Evolutionary conservation across 345 rosid species (phyloP).

Genomic region (Orychophragmus violaceus): DNA sequence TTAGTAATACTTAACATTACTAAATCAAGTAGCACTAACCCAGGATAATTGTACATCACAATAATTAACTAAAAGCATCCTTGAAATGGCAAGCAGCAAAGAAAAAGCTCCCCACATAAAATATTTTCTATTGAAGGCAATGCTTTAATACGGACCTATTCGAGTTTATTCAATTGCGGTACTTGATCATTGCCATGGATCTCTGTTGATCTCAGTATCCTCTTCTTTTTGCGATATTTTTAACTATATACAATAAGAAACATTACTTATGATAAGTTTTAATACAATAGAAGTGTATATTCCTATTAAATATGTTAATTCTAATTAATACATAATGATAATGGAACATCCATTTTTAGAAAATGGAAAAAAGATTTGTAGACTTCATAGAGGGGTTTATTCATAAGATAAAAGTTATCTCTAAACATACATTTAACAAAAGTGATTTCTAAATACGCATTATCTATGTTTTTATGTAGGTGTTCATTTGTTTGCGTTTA

Average conservation of each 20-base stretch:
- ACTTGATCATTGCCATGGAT: background rate
- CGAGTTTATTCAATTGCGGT: background rate
- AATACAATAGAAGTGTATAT: background rate
- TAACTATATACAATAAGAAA: background rate
- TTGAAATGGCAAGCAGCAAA: slow-evolving; percentile 21
- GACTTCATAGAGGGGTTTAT: background rate
- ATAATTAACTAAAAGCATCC: slow-evolving; percentile 11
- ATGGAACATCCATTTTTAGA: too few relatives aligned
- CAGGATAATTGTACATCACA: background rate
- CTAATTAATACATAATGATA: background rate
- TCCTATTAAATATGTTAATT: background rate
- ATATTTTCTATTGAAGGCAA: background rate
- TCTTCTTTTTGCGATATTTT: background rate
- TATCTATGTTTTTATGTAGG: too few relatives aligned
- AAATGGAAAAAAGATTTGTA: background rate
- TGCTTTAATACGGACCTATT: slow-evolving; percentile 5
- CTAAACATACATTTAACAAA: too few relatives aligned
- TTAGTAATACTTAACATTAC: slow-evolving; percentile 12
- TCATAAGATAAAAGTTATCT: background rate
- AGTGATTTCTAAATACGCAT: too few relatives aligned
- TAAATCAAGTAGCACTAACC: slow-evolving; percentile 26
- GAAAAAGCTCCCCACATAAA: background rate
- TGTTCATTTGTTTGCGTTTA: background rate
- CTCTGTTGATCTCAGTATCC: background rate
- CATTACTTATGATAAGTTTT: too few relatives aligned